Evolutionary conservation across 2,329 filamentous ascomycete species (phyloP).

Genomic region (Fusarium secorum): DNA sequence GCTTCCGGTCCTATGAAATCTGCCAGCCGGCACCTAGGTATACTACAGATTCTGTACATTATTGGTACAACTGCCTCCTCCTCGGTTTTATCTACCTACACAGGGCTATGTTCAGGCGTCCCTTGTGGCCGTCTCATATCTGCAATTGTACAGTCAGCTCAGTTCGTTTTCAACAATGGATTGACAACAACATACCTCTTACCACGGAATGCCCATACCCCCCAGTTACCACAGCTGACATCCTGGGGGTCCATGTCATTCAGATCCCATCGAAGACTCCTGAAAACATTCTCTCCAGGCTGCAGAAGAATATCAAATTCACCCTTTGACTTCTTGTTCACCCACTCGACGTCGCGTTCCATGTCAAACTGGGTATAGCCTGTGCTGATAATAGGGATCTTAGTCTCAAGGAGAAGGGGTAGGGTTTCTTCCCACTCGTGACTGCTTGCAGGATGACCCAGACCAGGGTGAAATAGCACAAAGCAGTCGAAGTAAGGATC

Average conservation of each 20-base stretch:
- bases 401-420: constrained; percentile 90
- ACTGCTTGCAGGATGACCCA: constrained; percentile 91
- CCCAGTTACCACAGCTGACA: constrained; percentile 95
- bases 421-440: constrained; percentile 95
- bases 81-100: background rate
- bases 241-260: constrained; percentile 96
- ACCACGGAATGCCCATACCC: constrained; percentile 94
- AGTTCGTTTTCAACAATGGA: constrained; percentile 35
- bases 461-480: constrained; percentile 93
- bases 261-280: constrained; percentile 94
- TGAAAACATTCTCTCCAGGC: constrained; percentile 92
- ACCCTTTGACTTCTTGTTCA: constrained; percentile 82
- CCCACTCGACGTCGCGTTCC: constrained; percentile 90
- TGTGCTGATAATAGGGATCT: constrained; percentile 91
- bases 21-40: constrained; percentile 18
- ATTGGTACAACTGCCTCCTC: constrained; percentile 21
- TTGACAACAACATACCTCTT: constrained; percentile 75
- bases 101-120: constrained; percentile 44
- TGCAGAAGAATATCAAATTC: constrained; percentile 93
- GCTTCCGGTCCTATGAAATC: constrained; percentile 7
- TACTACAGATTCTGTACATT: constrained; percentile 37
- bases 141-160: constrained; percentile 38
- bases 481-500: constrained; percentile 99
- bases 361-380: constrained; percentile 97
- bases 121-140: constrained; percentile 70